phyloP scores from a whole-genome alignment of 83 land plant genomes.

The Picea abies region DNA sequence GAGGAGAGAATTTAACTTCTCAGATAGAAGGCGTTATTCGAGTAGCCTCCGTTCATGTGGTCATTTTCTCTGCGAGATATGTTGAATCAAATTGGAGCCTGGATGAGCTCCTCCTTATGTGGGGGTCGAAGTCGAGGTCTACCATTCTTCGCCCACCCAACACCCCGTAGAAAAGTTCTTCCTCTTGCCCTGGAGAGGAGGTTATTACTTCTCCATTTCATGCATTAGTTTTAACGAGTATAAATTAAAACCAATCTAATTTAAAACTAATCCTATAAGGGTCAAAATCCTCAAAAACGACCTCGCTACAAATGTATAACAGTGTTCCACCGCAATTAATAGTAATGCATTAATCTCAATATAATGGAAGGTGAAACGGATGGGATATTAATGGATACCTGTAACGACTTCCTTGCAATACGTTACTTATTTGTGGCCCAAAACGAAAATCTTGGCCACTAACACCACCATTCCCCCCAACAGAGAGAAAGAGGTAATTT shows the following conservation, averaged over 20 bases:
- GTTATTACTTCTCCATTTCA: constrained; percentile 47
- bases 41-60: no score
- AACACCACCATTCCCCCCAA: constrained; percentile 83
- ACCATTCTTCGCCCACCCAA: constrained; percentile 86
- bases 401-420: constrained; percentile 78
- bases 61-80: no score
- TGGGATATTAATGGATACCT: constrained; percentile 22
- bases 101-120: no score
- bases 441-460: constrained; percentile 88
- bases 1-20: no score
- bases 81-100: no score
- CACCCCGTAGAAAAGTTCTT: constrained; percentile 59
- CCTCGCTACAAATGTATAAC: background rate
- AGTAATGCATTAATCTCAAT: background rate
- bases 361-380: no score
- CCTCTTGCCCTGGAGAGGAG: constrained; percentile 33
- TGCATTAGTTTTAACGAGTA: background rate
- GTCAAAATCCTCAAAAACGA: background rate
- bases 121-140: no score
- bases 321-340: background rate
- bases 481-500: constrained; percentile 68
- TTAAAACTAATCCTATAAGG: background rate
- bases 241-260: background rate
- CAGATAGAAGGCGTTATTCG: no score
- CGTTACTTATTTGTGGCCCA: constrained; percentile 65